These are phyloP conservation scores for Phaeosphaeria sp. DNA, from an alignment of 2,329 filamentous ascomycete genomes.

Conservation along the genomic window DNA sequence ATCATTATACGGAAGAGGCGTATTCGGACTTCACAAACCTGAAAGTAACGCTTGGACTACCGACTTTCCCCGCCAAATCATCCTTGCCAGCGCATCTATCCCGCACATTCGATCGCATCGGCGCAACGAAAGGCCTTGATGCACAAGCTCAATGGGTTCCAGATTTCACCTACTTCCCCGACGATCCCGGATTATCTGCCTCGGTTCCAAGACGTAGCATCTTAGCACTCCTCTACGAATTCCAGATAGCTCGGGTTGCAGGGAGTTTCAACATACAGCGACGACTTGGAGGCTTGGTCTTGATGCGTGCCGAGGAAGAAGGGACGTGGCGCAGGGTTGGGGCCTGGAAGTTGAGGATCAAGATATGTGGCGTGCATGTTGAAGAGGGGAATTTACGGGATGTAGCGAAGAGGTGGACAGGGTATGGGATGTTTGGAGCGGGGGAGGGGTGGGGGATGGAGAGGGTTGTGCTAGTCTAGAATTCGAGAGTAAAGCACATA, in stretches of 20 bases:
- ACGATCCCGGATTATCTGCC: neutral
- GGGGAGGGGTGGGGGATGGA: too few species aligned
- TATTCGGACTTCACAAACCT: constrained; percentile 1
- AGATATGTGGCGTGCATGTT: neutral
- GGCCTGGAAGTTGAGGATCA: constrained; percentile 9
- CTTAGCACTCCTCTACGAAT: constrained; percentile 3
- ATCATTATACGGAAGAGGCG: neutral
- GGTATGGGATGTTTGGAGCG: neutral
- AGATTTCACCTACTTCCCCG: constrained; percentile 6
- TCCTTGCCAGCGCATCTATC: neutral
- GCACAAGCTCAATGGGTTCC: neutral
- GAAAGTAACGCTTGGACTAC: neutral
- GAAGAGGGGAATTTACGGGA: neutral
- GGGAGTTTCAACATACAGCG: constrained; percentile 8
- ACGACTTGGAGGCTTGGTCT: constrained; percentile 4
- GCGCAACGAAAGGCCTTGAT: neutral
- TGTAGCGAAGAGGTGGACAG: constrained; percentile 8
- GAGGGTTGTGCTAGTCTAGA: too few species aligned
- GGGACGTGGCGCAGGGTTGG: constrained; percentile 10
- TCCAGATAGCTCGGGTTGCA: constrained; percentile 6
- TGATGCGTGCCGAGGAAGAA: neutral
- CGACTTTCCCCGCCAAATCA: neutral
- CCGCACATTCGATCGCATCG: neutral
- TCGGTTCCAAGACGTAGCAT: neutral
- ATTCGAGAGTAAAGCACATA: too few species aligned